Percentiles rank a stretch among this genome's conserved stretches.
Evolutionary conservation across 129 eudicot genomes (phyloP).

Genomic region (Saposhnikovia divaricata): DNA sequence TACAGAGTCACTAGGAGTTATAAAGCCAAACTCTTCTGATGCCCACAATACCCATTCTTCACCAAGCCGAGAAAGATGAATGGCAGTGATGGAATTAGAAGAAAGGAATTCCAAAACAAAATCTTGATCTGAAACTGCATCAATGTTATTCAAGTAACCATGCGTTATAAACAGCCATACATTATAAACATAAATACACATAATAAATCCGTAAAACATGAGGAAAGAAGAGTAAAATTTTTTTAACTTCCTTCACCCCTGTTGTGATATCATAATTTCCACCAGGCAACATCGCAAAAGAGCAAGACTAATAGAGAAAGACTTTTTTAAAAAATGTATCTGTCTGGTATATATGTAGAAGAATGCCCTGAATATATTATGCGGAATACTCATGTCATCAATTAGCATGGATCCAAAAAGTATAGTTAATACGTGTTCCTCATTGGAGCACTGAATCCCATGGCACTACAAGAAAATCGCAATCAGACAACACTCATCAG

Average conservation of each 20-base stretch:
- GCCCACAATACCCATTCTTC: constrained; percentile 99
- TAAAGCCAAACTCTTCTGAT: constrained; percentile 88
- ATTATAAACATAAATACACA: not conserved
- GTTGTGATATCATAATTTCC: not conserved
- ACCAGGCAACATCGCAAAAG: not conserved
- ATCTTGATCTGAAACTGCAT: constrained; percentile 98
- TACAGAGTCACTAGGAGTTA: constrained; percentile 90
- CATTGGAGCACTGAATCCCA: constrained; percentile 90
- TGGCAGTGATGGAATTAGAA: constrained; percentile 72
- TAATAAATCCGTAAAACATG: not conserved
- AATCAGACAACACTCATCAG: too few species aligned
- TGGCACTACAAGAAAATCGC: too few species aligned
- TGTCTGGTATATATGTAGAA: not conserved
- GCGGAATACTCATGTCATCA: not conserved
- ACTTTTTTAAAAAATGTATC: not conserved
- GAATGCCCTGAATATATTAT: not conserved
- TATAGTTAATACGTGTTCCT: constrained; percentile 64
- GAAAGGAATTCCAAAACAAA: constrained; percentile 89
- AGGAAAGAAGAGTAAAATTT: not conserved
- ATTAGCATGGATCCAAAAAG: not conserved
- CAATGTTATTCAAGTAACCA: constrained; percentile 52
- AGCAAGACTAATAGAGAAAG: not conserved
- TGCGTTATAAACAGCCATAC: constrained; percentile 10
- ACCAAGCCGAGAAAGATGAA: constrained; percentile 94
- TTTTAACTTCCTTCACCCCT: not conserved